These are phyloP conservation scores for Ophiosphaerella korrae DNA, from an alignment of 2,329 filamentous ascomycete genomes.

Conservation along the genomic window DNA sequence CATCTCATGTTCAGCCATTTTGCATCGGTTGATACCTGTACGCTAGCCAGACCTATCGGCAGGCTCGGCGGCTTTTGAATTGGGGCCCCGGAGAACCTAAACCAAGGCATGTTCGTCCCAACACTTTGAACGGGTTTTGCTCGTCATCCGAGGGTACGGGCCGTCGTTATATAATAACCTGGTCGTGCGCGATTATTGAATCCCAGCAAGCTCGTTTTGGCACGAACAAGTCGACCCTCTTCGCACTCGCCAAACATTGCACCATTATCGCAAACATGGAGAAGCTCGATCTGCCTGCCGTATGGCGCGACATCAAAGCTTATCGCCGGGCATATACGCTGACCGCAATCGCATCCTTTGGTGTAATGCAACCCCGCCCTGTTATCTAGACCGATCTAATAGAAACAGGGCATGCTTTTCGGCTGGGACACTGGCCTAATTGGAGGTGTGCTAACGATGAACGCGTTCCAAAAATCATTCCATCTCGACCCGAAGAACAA, in stretches of 20 bases:
- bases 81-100: no score
- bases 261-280: constrained; percentile 25
- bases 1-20: no score
- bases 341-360: constrained; percentile 51
- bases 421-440: constrained; percentile 47
- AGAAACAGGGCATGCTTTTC: not conserved
- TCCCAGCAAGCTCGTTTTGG: no score
- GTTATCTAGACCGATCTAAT: no score
- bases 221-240: no score
- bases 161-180: not conserved
- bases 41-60: no score
- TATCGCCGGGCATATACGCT: constrained; percentile 50
- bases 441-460: constrained; percentile 50
- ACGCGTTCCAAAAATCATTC: constrained; percentile 51
- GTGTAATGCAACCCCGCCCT: constrained; percentile 37
- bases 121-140: no score
- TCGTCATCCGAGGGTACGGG: no score
- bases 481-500: constrained; percentile 38
- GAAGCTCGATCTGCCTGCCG: constrained; percentile 37
- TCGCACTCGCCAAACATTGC: no score
- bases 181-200: not conserved
- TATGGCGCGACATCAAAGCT: constrained; percentile 48
- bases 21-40: no score
- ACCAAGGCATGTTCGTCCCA: no score
- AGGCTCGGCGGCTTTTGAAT: no score